These are phyloP conservation scores for Mortierella sp. DNA, from an alignment of 371 early-diverging fungal species.

Conservation along the genomic window DNA sequence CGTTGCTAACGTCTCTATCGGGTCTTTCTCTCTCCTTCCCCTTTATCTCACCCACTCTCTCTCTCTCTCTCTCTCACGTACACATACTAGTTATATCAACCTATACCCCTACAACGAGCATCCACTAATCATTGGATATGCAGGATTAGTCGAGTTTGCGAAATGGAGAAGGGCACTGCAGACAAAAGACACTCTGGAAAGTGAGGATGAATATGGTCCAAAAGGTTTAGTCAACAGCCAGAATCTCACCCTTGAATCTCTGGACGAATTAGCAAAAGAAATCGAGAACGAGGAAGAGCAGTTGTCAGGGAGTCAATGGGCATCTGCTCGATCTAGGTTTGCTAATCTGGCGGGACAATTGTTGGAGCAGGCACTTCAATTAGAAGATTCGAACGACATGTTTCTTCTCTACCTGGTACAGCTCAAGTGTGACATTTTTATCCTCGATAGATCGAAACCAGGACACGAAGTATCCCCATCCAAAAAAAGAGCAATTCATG, in stretches of 20 bases:
- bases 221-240: too few relatives aligned
- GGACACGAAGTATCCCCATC: conserved; percentile 10
- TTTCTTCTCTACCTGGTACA: conserved; percentile 28
- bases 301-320: too few relatives aligned
- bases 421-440: conserved; percentile 25
- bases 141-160: conserved; percentile 36
- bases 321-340: too few relatives aligned
- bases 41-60: too few relatives aligned
- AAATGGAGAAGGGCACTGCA: conserved; percentile 18
- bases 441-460: conserved; percentile 6
- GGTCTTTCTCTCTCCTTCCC: too few relatives aligned
- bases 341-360: conserved; percentile 7
- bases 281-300: too few relatives aligned
- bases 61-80: too few relatives aligned
- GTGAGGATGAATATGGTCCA: too few relatives aligned
- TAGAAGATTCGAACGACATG: conserved; percentile 28
- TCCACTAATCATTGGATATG: conserved; percentile 31
- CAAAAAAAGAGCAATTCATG: conserved; percentile 17
- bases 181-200: too few relatives aligned
- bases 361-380: conserved; percentile 28
- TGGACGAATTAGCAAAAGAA: too few relatives aligned
- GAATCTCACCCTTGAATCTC: too few relatives aligned
- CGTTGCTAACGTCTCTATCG: too few relatives aligned
- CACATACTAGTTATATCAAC: conserved; percentile 16
- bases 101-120: conserved; percentile 26